Conservation (phyloP, 768 basidiomycete species). For the Gyrodon lividus region DNA sequence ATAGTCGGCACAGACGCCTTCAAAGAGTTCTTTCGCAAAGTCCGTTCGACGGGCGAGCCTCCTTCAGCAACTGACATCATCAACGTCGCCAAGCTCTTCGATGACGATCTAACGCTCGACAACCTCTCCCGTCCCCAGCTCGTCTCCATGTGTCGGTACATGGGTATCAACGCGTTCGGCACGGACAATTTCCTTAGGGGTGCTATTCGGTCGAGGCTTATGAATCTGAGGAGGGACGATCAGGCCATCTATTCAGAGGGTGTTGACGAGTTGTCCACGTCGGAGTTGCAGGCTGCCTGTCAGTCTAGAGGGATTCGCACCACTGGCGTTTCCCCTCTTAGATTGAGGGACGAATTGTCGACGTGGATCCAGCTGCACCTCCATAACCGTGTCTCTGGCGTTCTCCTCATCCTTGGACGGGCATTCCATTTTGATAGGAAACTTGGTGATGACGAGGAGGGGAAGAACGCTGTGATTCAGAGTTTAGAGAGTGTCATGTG, state of each 20-base stretch:
- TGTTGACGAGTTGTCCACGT: constrained; percentile 84
- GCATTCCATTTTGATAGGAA: constrained; percentile 92
- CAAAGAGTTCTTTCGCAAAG: constrained; percentile 99
- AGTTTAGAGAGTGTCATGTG: constrained; percentile 89
- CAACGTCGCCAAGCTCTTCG: constrained; percentile 94
- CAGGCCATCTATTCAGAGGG: constrained; percentile 90
- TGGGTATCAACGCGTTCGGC: constrained; percentile 98
- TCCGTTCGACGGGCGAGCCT: constrained; percentile 91
- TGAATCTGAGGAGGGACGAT: constrained; percentile 87
- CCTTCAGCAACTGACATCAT: constrained; percentile 88
- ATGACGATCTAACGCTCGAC: constrained; percentile 96
- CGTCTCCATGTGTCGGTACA: constrained; percentile 95
- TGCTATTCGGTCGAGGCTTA: constrained; percentile 78
- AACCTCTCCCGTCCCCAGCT: constrained; percentile 98
- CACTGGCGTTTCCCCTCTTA: constrained; percentile 79
- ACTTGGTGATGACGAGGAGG: constrained; percentile 71
- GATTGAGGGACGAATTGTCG: constrained; percentile 83
- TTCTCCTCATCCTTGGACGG: constrained; percentile 88
- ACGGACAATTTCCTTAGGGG: constrained; percentile 98
- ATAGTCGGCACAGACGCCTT: constrained; percentile 94
- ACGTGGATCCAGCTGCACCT: constrained; percentile 94
- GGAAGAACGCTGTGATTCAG: constrained; percentile 76
- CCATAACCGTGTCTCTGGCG: constrained; percentile 88
- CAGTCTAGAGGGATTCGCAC: constrained; percentile 94
- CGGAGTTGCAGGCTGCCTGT: constrained; percentile 90